Percentiles rank a stretch among this genome's conserved stretches.
Evolutionary conservation across 306 rosid species (phyloP).

Genomic region (Prunus mume): DNA sequence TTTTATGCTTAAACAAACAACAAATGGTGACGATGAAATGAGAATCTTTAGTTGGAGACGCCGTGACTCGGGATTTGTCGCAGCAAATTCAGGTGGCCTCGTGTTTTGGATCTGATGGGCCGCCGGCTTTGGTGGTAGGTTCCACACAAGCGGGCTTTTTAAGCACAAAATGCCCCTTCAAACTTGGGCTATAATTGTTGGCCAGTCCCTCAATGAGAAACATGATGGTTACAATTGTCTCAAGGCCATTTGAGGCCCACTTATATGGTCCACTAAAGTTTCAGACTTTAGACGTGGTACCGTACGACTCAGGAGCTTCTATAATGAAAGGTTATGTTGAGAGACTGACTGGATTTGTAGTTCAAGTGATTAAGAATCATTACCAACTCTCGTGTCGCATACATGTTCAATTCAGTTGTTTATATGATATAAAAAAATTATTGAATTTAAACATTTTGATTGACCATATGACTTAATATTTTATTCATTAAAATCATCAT

Average conservation of each 20-base stretch:
- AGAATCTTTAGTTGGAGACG: neutral
- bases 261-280: neutral
- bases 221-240: neutral
- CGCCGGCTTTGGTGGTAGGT: neutral
- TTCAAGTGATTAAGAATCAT: no score
- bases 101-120: neutral
- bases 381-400: fast-evolving
- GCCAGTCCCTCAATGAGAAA: no score
- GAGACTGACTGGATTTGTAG: no score
- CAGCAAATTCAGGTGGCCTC: neutral
- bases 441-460: no score
- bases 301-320: no score
- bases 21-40: neutral
- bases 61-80: neutral
- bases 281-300: neutral
- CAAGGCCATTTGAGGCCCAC: neutral
- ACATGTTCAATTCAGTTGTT: no score
- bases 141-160: neutral
- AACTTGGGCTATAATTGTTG: no score
- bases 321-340: no score
- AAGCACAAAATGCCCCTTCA: neutral
- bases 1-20: neutral
- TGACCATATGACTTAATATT: no score
- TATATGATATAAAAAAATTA: no score
- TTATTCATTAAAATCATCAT: no score